Percentiles rank a stretch among this genome's conserved stretches.
These are phyloP conservation scores for Sclerotinia nivalis DNA, from an alignment of 2,329 filamentous ascomycete species.

Conservation along the genomic window DNA sequence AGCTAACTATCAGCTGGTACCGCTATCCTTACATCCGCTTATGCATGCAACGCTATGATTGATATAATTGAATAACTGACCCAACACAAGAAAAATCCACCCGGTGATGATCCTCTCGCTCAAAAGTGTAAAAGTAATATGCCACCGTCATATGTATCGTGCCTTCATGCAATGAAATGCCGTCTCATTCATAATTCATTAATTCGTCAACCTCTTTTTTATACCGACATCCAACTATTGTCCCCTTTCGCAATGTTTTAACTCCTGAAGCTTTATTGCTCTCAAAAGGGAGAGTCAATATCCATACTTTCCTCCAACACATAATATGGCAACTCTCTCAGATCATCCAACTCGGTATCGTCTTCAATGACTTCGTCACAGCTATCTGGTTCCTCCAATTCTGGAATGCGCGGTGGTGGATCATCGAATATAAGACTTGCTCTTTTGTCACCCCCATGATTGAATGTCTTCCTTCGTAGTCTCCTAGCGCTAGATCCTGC, in stretches of 20 bases:
- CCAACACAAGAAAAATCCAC: slow-evolving; percentile 1
- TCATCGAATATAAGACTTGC: slow-evolving; percentile 41
- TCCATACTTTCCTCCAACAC: slow-evolving; percentile 37
- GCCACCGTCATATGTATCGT: slow-evolving; percentile 5
- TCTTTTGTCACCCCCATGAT: slow-evolving; percentile 32
- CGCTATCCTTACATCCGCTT: slow-evolving; percentile 17
- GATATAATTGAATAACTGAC: background rate
- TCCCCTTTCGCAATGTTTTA: slow-evolving; percentile 21
- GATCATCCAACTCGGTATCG: slow-evolving; percentile 29
- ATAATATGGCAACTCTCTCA: slow-evolving; percentile 37
- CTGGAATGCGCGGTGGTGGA: slow-evolving; percentile 40
- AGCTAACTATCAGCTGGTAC: background rate
- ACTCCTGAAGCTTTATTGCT: slow-evolving; percentile 4
- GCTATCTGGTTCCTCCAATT: slow-evolving; percentile 41
- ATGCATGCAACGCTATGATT: slow-evolving; percentile 8
- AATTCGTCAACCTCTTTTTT: background rate
- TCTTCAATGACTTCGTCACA: slow-evolving; percentile 39
- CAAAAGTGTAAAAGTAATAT: background rate
- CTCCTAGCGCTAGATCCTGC: slow-evolving; percentile 40
- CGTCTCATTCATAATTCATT: slow-evolving; percentile 19
- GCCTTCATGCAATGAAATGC: slow-evolving; percentile 3
- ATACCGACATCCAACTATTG: slow-evolving; percentile 19
- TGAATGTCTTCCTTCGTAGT: slow-evolving; percentile 36
- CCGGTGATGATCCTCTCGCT: background rate
- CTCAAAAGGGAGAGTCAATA: slow-evolving; percentile 31